Conservation (phyloP, 148 eudicot species). For the Rhododendron ovatum region DNA sequence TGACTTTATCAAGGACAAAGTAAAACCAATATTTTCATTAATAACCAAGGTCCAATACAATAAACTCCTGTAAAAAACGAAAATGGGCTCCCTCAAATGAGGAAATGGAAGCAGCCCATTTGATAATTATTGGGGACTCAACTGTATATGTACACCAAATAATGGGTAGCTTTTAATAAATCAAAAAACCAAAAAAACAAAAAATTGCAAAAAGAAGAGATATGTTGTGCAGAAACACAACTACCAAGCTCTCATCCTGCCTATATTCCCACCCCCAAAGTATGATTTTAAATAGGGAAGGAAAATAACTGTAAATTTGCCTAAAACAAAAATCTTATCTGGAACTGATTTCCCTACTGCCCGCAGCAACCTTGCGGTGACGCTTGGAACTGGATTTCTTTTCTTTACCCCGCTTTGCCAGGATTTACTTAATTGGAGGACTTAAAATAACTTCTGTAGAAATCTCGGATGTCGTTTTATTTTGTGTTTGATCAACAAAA, state of each 20-base stretch:
- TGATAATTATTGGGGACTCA: background rate
- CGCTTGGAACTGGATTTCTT: slow-evolving; percentile 45
- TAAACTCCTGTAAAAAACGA: background rate
- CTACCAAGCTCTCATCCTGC: slow-evolving; percentile 7
- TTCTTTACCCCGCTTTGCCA: slow-evolving; percentile 47
- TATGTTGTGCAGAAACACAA: background rate
- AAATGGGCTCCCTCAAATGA: slow-evolving; percentile 1
- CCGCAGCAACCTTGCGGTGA: slow-evolving; percentile 64
- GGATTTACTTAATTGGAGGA: slow-evolving; percentile 25
- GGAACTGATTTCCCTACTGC: slow-evolving; percentile 27
- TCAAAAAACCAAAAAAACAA: background rate
- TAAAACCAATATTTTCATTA: background rate
- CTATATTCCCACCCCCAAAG: slow-evolving; percentile 21
- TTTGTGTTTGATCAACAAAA: slow-evolving; percentile 7
- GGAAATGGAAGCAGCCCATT: slow-evolving; percentile 8
- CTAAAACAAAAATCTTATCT: slow-evolving; percentile 31
- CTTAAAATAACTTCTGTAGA: slow-evolving; percentile 19
- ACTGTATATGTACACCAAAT: slow-evolving; percentile 23
- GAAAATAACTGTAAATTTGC: slow-evolving; percentile 10
- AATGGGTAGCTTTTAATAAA: slow-evolving; percentile 13
- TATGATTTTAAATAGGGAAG: slow-evolving; percentile 12
- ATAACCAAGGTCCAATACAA: slow-evolving; percentile 6
- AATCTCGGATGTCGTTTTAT: slow-evolving; percentile 15
- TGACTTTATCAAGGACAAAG: background rate
- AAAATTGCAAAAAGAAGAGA: background rate